Base-by-base conservation (phyloP, 2,329 filamentous ascomycete species). In the Hypocrella siamensis region DNA sequence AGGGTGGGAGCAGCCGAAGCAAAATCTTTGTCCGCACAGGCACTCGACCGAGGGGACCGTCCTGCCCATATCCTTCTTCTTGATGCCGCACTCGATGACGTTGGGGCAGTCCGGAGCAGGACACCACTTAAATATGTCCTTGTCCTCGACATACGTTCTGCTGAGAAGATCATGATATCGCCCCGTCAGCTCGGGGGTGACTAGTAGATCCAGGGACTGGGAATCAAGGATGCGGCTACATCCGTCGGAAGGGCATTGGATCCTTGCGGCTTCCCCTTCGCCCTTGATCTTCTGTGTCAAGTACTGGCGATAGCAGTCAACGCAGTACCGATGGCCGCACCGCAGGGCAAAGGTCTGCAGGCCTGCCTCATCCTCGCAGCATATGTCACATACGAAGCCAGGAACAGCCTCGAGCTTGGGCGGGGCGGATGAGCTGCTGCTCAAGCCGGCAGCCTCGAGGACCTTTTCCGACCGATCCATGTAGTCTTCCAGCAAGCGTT, bases 61-160 rank as follows among this genome's bases (percentile, higher is more conserved):
- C 43, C 70, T 77, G 42, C 75, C 70, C 15, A 98, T 65, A 35
- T 94, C 85, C 49, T 84, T 85, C 58, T 80, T 79, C 60, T 93
- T 93, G 36, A 96, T 70, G 1, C 62, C 63, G 46, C 90, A 98
- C 48, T 96, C 82, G 29, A 98, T 63, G 10, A 88, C 90, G 47
- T 90, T 96, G 45, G 81, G 73, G 56, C 90, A 98, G 53, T 98
- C 88, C n/a, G 90, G 90, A 1, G 88, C 88, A 1, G 90, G 90
- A 52, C 90, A 98, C 90, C 90, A 98, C 53, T 93, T 93, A 37
- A 96, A 71, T 34, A 79, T 79, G 35, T 93, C 86, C 56, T 85
- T 93, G 55, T 98, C 88, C 54, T 98, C 90, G 37, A 98, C 90
- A 47, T 93, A 98, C 6, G 86, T 94, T 44, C 90, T 70, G 47